Evolutionary conservation across 2,329 filamentous ascomycete species (phyloP).

Genomic region (Orbilia brochopaga): DNA sequence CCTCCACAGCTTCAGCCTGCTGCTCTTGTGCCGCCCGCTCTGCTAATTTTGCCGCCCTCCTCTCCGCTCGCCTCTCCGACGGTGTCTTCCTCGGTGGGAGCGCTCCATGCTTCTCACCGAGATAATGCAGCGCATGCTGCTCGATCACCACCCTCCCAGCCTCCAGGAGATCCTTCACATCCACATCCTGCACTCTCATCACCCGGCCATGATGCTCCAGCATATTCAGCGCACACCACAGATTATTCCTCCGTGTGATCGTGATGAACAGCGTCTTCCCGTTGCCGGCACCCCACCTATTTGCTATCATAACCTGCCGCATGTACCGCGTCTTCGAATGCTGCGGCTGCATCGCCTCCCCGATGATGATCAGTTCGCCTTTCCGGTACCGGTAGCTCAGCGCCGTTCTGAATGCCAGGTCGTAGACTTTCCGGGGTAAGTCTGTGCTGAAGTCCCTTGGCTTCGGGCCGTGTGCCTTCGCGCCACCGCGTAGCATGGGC

Average conservation of each 20-base stretch:
- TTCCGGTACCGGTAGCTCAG: conserved; percentile 87
- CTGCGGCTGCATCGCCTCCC: conserved; percentile 75
- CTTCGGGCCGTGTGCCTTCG: conserved; percentile 86
- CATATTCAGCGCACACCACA: conserved; percentile 71
- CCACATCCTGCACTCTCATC: conserved; percentile 76
- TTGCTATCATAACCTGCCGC: conserved; percentile 70
- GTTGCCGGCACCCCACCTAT: conserved; percentile 71
- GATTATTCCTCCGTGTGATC: conserved; percentile 64
- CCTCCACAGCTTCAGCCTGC: neutral
- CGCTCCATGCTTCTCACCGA: conserved; percentile 69
- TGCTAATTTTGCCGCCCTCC: conserved; percentile 8
- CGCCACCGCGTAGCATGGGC: conserved; percentile 81
- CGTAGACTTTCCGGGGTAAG: conserved; percentile 87
- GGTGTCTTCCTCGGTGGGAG: conserved; percentile 22
- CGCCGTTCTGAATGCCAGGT: conserved; percentile 92
- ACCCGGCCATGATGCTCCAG: conserved; percentile 72
- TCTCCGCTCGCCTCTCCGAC: neutral
- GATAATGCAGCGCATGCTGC: conserved; percentile 74
- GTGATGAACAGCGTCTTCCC: conserved; percentile 81
- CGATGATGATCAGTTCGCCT: conserved; percentile 84
- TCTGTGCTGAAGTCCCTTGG: conserved; percentile 87
- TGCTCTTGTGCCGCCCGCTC: neutral
- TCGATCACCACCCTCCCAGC: conserved; percentile 86
- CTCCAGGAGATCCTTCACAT: conserved; percentile 93
- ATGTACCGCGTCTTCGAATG: conserved; percentile 69